A percentile compares a stretch with the other conserved stretches of the same genome.
These are phyloP conservation scores for Xylaria multiplex DNA, from an alignment of 2,329 filamentous ascomycete genomes.

Conservation along the genomic window DNA sequence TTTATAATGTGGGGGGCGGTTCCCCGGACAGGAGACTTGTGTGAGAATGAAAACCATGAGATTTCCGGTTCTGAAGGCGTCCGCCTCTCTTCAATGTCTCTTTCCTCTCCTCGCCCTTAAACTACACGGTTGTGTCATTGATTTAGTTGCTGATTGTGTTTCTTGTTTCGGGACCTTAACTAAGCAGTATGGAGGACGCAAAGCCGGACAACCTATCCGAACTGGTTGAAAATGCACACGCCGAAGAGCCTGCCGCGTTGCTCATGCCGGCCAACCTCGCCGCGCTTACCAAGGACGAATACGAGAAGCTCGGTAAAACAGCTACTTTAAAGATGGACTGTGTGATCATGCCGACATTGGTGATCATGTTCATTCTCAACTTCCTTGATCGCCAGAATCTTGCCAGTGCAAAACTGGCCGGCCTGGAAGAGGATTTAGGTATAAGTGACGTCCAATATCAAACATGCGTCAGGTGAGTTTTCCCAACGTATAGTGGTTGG, in stretches of 20 bases:
- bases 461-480: conserved; percentile 42
- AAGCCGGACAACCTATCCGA: conserved; percentile 30
- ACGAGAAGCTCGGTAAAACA: conserved; percentile 38
- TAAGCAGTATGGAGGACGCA: conserved; percentile 24
- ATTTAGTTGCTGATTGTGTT: background rate
- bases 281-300: conserved; percentile 36
- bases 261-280: conserved; percentile 40
- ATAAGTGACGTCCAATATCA: conserved; percentile 51
- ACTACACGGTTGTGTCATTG: too few species aligned
- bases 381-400: conserved; percentile 49
- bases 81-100: background rate
- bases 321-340: conserved; percentile 44
- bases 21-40: background rate
- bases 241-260: conserved; percentile 3
- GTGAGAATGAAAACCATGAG: background rate
- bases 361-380: conserved; percentile 46
- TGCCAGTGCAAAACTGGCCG: conserved; percentile 48
- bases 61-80: background rate
- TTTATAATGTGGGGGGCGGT: conserved; percentile 4
- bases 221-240: conserved; percentile 26
- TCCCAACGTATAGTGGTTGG: background rate
- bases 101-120: background rate
- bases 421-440: conserved; percentile 48
- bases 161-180: background rate
- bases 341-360: conserved; percentile 41